These are phyloP conservation scores for Boletus bicolor DNA, from an alignment of 768 basidiomycete genomes.

Conservation along the genomic window DNA sequence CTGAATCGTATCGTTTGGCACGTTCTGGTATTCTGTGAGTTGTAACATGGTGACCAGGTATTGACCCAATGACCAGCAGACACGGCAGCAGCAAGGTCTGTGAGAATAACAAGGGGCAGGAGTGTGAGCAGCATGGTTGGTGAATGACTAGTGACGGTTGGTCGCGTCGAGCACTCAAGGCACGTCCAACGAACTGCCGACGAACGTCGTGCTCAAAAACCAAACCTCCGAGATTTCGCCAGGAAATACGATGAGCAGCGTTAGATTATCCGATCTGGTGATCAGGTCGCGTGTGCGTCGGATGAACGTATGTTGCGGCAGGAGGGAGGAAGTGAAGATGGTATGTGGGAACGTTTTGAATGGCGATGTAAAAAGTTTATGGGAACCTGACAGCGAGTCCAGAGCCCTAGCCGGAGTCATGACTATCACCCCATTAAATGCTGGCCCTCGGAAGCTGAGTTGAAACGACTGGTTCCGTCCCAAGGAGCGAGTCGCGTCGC, in stretches of 20 bases:
- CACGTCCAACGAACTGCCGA: background rate
- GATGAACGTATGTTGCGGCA: background rate
- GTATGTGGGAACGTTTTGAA: no score
- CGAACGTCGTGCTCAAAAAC: background rate
- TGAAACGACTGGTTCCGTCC: background rate
- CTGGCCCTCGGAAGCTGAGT: background rate
- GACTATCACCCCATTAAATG: background rate
- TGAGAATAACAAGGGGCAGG: background rate
- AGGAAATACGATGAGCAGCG: background rate
- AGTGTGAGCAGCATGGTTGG: background rate
- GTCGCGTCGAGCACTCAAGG: background rate
- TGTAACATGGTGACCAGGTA: conserved; percentile 9
- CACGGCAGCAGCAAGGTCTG: background rate
- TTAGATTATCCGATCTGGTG: background rate
- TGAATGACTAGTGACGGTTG: background rate
- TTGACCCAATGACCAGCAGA: conserved; percentile 2
- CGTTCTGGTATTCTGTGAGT: conserved; percentile 1
- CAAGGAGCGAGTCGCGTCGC: background rate
- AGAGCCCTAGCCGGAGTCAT: background rate
- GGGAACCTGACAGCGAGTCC: background rate
- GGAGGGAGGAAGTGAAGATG: background rate
- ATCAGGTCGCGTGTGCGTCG: background rate
- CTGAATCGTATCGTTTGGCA: conserved; percentile 1
- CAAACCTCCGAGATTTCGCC: background rate
- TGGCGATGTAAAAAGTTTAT: background rate